Percentiles rank a stretch among this genome's conserved stretches.
phyloP scores from a whole-genome alignment of 1,139 yeast genomes.

The Wickerhamiella pararugosa region DNA sequence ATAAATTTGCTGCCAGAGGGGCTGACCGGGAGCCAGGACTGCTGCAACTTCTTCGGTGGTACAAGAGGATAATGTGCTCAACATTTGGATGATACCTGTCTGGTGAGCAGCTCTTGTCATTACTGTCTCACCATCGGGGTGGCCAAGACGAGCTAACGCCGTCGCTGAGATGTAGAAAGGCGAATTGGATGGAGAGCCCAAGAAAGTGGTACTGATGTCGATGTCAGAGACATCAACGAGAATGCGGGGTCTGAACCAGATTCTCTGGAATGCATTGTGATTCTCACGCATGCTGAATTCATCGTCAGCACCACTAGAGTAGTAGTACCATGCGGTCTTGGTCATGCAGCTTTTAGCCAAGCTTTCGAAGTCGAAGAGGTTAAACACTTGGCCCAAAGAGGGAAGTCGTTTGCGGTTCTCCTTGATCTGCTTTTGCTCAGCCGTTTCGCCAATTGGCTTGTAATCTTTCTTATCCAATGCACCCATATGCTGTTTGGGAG shows the following conservation, averaged over 20 bases:
- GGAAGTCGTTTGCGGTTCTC: conserved; percentile 35
- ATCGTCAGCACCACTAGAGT: conserved; percentile 84
- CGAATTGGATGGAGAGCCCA: conserved; percentile 32
- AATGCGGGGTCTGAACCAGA: conserved; percentile 71
- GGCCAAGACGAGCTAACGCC: conserved; percentile 41
- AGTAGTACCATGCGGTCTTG: conserved; percentile 79
- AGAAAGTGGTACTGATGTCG: conserved; percentile 38
- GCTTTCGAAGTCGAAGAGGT: conserved; percentile 65
- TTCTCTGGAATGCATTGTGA: conserved; percentile 72
- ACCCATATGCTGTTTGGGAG: conserved; percentile 31
- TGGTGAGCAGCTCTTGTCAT: conserved; percentile 37
- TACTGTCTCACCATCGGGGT: conserved; percentile 39
- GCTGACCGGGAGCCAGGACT: conserved; percentile 35
- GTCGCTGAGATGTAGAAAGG: conserved; percentile 48
- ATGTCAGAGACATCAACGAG: conserved; percentile 52
- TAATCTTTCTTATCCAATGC: conserved; percentile 27
- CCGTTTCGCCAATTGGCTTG: conserved; percentile 11
- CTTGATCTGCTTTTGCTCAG: conserved; percentile 17
- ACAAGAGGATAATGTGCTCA: conserved; percentile 41
- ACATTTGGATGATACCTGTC: conserved; percentile 39
- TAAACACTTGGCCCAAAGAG: conserved; percentile 50
- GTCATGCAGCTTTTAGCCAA: conserved; percentile 68
- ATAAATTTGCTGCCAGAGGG: conserved; percentile 85
- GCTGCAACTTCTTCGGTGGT: conserved; percentile 42
- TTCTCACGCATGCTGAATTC: conserved; percentile 81